Evolutionary conservation across 371 early-diverging fungal species (phyloP).

Genomic region (Blastocladiella emersonii): DNA sequence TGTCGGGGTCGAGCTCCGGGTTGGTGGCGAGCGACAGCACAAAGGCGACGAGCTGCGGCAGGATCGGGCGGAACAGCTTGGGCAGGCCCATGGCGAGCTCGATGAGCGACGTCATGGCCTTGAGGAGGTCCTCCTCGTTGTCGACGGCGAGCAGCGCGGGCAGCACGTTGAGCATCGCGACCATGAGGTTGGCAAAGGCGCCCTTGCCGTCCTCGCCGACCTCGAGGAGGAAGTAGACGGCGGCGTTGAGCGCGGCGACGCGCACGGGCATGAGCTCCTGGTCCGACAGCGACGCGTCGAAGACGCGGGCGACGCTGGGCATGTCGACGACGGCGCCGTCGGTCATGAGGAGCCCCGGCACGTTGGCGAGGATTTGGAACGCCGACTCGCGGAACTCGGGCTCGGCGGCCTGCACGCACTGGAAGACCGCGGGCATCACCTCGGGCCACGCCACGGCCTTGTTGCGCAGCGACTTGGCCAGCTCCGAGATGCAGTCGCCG

Average conservation of each 20-base stretch:
- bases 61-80: constrained; percentile 58
- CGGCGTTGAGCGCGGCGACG: constrained; percentile 72
- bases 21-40: constrained; percentile 62
- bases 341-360: constrained; percentile 47
- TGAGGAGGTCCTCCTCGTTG: constrained; percentile 58
- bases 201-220: constrained; percentile 37
- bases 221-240: constrained; percentile 61
- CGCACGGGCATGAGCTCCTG: constrained; percentile 46
- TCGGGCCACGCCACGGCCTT: constrained; percentile 27
- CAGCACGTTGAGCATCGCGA: constrained; percentile 59
- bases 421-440: constrained; percentile 60
- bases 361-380: constrained; percentile 69
- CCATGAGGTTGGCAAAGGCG: constrained; percentile 53
- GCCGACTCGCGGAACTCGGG: constrained; percentile 71
- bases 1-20: constrained; percentile 27
- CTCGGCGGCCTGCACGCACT: constrained; percentile 57
- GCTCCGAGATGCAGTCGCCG: constrained; percentile 78
- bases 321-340: constrained; percentile 4
- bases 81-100: constrained; percentile 75
- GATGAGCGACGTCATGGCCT: constrained; percentile 62
- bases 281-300: constrained; percentile 46
- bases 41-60: constrained; percentile 57
- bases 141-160: constrained; percentile 33
- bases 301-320: constrained; percentile 45
- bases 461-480: constrained; percentile 46